phyloP scores from a whole-genome alignment of 352 stramenopile species.

The Peronosclerospora sorghi region DNA sequence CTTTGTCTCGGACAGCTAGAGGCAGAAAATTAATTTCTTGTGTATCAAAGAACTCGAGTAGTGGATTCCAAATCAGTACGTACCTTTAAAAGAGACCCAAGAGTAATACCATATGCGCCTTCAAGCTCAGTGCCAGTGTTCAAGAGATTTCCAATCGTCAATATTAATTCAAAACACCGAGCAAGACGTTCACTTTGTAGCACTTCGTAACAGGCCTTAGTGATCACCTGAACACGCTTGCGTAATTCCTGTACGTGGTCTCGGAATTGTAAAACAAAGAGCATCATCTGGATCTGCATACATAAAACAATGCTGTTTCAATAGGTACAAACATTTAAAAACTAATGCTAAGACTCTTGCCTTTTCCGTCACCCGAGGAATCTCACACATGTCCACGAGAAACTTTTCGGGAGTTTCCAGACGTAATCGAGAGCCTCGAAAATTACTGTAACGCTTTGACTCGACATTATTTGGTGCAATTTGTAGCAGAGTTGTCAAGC shows the following conservation, averaged over 20 bases:
- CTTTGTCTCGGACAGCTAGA: slow-evolving; percentile 71
- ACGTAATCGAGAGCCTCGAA: slow-evolving; percentile 33
- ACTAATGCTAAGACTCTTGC: slow-evolving; percentile 12
- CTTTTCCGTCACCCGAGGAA: slow-evolving; percentile 61
- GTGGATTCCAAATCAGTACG: too few species aligned
- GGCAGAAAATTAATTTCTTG: not conserved
- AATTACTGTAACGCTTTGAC: slow-evolving; percentile 60
- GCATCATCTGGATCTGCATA: slow-evolving; percentile 47
- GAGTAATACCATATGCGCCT: slow-evolving; percentile 50
- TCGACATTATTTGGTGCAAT: slow-evolving; percentile 57
- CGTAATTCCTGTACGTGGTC: slow-evolving; percentile 41
- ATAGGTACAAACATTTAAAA: not conserved
- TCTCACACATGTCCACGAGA: slow-evolving; percentile 60
- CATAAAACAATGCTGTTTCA: slow-evolving; percentile 1
- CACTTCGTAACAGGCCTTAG: slow-evolving; percentile 51
- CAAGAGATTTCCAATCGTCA: slow-evolving; percentile 64
- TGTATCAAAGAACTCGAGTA: not conserved
- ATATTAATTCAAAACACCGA: slow-evolving; percentile 61
- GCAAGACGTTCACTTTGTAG: slow-evolving; percentile 59
- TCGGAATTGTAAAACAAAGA: slow-evolving; percentile 59
- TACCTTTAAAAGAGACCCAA: slow-evolving; percentile 71
- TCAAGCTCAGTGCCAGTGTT: slow-evolving; percentile 66
- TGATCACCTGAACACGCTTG: slow-evolving; percentile 35
- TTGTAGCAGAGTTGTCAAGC: slow-evolving; percentile 48
- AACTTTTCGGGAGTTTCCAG: slow-evolving; percentile 56